Base-by-base conservation (phyloP, 345 rosid species). In the Salix koriyanagi region DNA sequence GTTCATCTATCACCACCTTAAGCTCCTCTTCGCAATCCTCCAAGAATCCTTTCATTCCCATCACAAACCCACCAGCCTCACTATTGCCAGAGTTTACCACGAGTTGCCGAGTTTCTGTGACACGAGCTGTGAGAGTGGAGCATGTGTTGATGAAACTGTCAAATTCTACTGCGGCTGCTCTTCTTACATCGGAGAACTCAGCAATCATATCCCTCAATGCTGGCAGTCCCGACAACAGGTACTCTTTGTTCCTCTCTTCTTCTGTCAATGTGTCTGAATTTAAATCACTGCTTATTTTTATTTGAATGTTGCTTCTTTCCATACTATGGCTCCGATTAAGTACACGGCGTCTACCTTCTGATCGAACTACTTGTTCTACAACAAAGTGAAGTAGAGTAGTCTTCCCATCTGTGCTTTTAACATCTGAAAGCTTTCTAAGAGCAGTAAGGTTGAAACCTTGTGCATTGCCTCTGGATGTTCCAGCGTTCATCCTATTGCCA, bases 381-480 rank as follows among this genome's bases (percentile, higher is more conserved):
- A 92, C 90, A 46, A 94, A 91, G 83, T 90, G 90, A 56, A 94
- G 98, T 25, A 92, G 85, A 41, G 91, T 91, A 32, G 97, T 92
- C 75, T 87, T 90, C 67, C 98, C 95, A 69, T 90, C 89, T 0
- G 85, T 88, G 85, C 96, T 91, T 79, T 89, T 92, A 18, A 91
- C 87, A 67, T 94, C 91, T 1, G 93, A 88, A 7, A 92, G 92
- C 76, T 92, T 91, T 16, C 86, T 79, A 26, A 91, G 86, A 21
- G 97, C 88, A 0, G 83, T 85, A 54, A 91, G 89, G 77, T 90
- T 87, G 77, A 94, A 94, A 65, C 93, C 95, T 52, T 85, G 86
- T 12, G 98, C 98, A 42, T 94, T 88, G 56, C 98, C 98, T 82
- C 97, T 86, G 18, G 92, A 75, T 5, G 98, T 91, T 81, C 98